A percentile compares a stretch with the other conserved stretches of the same genome.
phyloP scores from a whole-genome alignment of 2,329 filamentous ascomycete genomes.

The Domatiomyces catenatus region DNA sequence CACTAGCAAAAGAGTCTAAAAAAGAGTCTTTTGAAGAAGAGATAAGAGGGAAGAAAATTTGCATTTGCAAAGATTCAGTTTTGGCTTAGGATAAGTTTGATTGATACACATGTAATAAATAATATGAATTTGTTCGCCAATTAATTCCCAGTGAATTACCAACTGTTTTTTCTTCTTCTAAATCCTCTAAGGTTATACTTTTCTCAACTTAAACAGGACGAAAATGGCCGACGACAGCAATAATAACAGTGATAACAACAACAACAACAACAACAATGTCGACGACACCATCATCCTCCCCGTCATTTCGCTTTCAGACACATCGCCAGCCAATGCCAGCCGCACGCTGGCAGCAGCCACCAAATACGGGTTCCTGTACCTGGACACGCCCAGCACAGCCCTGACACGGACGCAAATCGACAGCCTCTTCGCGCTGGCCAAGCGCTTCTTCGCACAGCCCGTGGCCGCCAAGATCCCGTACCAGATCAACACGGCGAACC shows the following conservation, averaged over 20 bases:
- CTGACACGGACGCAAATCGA: slow-evolving; percentile 54
- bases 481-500: slow-evolving; percentile 61
- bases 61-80: too few relatives aligned
- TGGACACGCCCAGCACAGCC: slow-evolving; percentile 56
- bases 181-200: too few relatives aligned
- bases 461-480: slow-evolving; percentile 39
- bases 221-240: too few relatives aligned
- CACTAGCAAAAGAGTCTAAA: too few relatives aligned
- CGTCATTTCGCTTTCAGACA: slow-evolving; percentile 62
- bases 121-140: too few relatives aligned
- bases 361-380: slow-evolving; percentile 77
- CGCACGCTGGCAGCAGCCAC: slow-evolving; percentile 63
- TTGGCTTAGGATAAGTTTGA: too few relatives aligned
- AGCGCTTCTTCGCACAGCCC: slow-evolving; percentile 26
- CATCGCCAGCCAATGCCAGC: slow-evolving; percentile 44
- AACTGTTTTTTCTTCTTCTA: too few relatives aligned
- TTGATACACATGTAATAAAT: too few relatives aligned
- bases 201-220: too few relatives aligned
- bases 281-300: slow-evolving; percentile 40
- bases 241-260: neutral
- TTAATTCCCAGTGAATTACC: too few relatives aligned
- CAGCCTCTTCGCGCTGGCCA: slow-evolving; percentile 55
- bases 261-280: neutral
- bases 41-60: too few relatives aligned
- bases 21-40: too few relatives aligned